Conservation (phyloP, 768 basidiomycete species). For the Nidula microcarpa region DNA sequence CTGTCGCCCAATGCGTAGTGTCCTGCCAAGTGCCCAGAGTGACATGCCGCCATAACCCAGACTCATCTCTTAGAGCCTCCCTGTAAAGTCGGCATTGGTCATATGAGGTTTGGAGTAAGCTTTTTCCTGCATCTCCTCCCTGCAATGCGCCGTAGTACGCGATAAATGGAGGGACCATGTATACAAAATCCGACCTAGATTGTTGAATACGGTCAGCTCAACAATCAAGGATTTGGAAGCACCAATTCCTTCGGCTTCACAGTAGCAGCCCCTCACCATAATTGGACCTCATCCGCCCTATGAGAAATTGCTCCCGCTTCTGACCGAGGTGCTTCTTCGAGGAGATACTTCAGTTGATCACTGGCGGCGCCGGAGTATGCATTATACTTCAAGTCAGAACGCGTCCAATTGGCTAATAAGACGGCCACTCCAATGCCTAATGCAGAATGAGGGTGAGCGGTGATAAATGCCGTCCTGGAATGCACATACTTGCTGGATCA, state of each 20-base stretch:
- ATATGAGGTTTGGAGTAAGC: slow-evolving; percentile 46
- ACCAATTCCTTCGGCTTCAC: not conserved
- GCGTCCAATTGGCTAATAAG: slow-evolving; percentile 51
- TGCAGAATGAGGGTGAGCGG: not conserved
- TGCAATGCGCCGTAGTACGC: slow-evolving; percentile 59
- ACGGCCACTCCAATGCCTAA: slow-evolving; percentile 51
- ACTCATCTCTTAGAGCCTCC: slow-evolving; percentile 42
- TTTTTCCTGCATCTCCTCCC: slow-evolving; percentile 25
- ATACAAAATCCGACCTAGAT: slow-evolving; percentile 53
- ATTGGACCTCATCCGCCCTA: slow-evolving; percentile 45
- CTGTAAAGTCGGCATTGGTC: slow-evolving; percentile 58
- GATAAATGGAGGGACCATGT: slow-evolving; percentile 65
- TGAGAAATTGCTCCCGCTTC: slow-evolving; percentile 58
- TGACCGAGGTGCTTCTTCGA: slow-evolving; percentile 39
- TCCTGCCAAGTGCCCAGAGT: slow-evolving; percentile 42
- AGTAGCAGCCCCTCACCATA: slow-evolving; percentile 34
- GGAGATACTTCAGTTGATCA: slow-evolving; percentile 46
- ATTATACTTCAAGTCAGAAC: slow-evolving; percentile 22
- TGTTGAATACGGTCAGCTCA: not conserved
- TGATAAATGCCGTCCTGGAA: not conserved
- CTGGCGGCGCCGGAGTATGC: slow-evolving; percentile 38
- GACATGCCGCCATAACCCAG: slow-evolving; percentile 57
- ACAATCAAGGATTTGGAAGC: not conserved
- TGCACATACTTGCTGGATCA: slow-evolving; percentile 52
- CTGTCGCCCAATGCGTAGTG: slow-evolving; percentile 55